A percentile compares a stretch with the other conserved stretches of the same genome.
Conservation (phyloP, 257 asterid genomes). For the Primulina tabacum region DNA sequence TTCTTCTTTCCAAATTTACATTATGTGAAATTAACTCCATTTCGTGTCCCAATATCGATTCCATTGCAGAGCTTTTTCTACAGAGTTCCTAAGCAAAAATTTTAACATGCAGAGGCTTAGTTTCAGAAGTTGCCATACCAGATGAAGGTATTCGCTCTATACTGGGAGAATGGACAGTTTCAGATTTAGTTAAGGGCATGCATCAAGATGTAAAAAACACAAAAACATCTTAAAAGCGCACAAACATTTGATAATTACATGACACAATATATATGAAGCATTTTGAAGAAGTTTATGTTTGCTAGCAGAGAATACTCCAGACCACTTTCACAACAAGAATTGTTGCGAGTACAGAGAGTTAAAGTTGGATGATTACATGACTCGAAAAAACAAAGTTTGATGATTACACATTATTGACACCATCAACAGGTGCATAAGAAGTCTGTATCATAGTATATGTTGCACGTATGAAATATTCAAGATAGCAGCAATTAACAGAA, state of each 20-base stretch:
- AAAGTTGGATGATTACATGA: conserved; percentile 1
- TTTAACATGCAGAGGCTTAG: neutral
- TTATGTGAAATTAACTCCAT: neutral
- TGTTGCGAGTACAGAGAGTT: neutral
- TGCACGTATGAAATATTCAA: conserved; percentile 2
- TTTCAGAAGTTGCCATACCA: neutral
- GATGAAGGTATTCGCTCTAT: neutral
- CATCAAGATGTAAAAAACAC: neutral
- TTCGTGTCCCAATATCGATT: neutral
- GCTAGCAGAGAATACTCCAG: neutral
- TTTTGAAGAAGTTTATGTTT: neutral
- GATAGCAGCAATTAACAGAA: conserved; percentile 10
- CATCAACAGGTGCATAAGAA: conserved; percentile 6
- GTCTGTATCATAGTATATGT: conserved; percentile 6
- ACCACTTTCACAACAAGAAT: conserved; percentile 5
- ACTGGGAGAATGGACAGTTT: neutral
- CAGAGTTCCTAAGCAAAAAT: neutral
- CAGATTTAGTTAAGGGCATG: neutral
- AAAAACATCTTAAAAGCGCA: neutral
- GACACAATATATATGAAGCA: neutral
- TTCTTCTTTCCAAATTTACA: neutral
- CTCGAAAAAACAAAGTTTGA: neutral
- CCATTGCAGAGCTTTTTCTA: neutral
- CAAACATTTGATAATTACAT: conserved; percentile 5
- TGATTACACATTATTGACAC: neutral